phyloP scores from a whole-genome alignment of 139 green algal genomes.

The Pleodorina starrii region DNA sequence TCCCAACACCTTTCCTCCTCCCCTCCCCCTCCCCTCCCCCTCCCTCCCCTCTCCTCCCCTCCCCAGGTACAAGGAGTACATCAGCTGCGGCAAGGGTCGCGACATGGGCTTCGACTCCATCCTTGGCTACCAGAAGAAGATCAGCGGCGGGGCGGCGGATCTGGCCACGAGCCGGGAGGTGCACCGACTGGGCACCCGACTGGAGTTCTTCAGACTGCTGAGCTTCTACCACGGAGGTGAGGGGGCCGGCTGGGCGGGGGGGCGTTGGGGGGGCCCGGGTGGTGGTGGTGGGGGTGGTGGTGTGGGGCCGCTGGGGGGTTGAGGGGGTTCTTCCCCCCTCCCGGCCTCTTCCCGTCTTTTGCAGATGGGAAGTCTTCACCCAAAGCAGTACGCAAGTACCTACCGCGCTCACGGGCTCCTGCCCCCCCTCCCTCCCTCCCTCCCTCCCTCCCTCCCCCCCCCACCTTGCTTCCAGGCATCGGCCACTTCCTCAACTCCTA shows the following conservation, averaged over 20 bases:
- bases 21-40: background rate
- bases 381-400: no score
- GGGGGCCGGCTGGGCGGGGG: background rate
- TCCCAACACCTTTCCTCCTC: background rate
- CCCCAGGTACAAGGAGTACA: conserved; percentile 89
- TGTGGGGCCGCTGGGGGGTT: background rate
- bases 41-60: background rate
- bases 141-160: conserved; percentile 83
- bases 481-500: conserved; percentile 87
- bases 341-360: no score
- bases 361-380: no score
- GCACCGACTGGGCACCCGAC: conserved; percentile 76
- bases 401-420: no score
- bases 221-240: conserved; percentile 77
- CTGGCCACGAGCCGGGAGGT: conserved; percentile 86
- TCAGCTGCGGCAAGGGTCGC: conserved; percentile 85
- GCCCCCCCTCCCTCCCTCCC: background rate
- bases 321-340: no score
- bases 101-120: conserved; percentile 95
- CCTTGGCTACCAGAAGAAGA: conserved; percentile 91
- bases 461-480: conserved; percentile 55
- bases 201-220: conserved; percentile 86
- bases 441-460: background rate
- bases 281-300: background rate
- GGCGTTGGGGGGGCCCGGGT: background rate